phyloP scores from a whole-genome alignment of 2,329 filamentous ascomycete species.

The Fusarium sacchari region DNA sequence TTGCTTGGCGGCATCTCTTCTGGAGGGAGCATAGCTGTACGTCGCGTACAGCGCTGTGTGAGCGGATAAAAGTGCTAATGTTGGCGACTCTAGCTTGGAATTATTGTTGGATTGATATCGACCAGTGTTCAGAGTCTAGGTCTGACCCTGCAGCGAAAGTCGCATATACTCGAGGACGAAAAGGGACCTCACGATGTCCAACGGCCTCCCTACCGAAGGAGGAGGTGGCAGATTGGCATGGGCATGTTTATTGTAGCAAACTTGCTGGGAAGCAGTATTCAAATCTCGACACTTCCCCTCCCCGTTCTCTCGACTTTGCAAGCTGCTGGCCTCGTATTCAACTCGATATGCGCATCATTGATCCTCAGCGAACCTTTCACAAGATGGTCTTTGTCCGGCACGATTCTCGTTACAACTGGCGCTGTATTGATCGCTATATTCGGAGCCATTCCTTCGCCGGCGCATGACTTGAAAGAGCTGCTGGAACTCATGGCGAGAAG shows the following conservation, averaged over 20 bases:
- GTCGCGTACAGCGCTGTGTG: conserved; percentile 44
- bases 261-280: conserved; percentile 92
- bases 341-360: conserved; percentile 94
- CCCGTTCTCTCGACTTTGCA: conserved; percentile 95
- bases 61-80: conserved; percentile 33
- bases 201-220: conserved; percentile 86
- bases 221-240: conserved; percentile 98
- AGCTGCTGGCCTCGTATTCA: conserved; percentile 96
- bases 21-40: conserved; percentile 79
- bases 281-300: conserved; percentile 94
- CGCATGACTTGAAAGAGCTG: conserved; percentile 86
- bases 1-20: conserved; percentile 80
- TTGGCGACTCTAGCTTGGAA: conserved; percentile 73
- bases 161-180: conserved; percentile 96
- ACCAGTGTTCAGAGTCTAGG: conserved; percentile 96
- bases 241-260: conserved; percentile 96
- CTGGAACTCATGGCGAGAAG: conserved; percentile 77
- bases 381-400: conserved; percentile 89
- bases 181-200: conserved; percentile 82
- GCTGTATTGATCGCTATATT: conserved; percentile 94
- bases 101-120: conserved; percentile 90
- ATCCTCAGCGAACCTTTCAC: conserved; percentile 96
- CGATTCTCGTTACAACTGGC: conserved; percentile 84
- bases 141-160: conserved; percentile 95
- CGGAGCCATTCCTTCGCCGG: conserved; percentile 91